These are phyloP conservation scores for Sugiyamaella floridensis DNA, from an alignment of 805 yeast species.

Conservation along the genomic window DNA sequence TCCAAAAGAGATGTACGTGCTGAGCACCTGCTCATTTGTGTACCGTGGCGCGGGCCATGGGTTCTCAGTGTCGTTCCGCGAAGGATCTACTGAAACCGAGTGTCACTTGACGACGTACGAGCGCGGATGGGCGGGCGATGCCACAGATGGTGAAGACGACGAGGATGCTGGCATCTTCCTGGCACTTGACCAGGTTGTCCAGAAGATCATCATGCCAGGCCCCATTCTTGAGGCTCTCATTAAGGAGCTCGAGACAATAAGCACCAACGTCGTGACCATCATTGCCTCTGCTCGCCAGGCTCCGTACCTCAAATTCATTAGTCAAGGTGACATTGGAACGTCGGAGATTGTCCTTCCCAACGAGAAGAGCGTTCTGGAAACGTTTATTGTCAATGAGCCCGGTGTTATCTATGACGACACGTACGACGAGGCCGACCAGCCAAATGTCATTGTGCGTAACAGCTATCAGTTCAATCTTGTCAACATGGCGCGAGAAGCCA, in stretches of 20 bases:
- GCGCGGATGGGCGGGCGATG: slow-evolving; percentile 21
- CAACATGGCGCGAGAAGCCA: slow-evolving; percentile 43
- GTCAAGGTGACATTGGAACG: slow-evolving; percentile 67
- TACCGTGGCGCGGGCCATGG: slow-evolving; percentile 47
- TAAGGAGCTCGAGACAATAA: slow-evolving; percentile 50
- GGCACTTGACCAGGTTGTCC: slow-evolving; percentile 37
- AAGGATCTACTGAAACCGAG: slow-evolving; percentile 47
- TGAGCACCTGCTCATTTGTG: slow-evolving; percentile 34
- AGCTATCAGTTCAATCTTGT: slow-evolving; percentile 44
- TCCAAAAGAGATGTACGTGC: slow-evolving; percentile 4
- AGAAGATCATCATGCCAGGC: slow-evolving; percentile 50
- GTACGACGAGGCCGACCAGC: slow-evolving; percentile 19
- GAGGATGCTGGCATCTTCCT: slow-evolving; percentile 32
- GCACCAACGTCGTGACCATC: slow-evolving; percentile 41
- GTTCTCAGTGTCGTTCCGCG: slow-evolving; percentile 47
- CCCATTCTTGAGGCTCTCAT: slow-evolving; percentile 47
- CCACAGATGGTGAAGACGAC: slow-evolving; percentile 29
- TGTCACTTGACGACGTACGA: slow-evolving; percentile 48
- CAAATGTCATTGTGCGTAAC: slow-evolving; percentile 21
- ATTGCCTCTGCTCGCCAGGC: slow-evolving; percentile 28
- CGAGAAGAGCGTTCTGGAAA: slow-evolving; percentile 55
- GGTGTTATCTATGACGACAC: slow-evolving; percentile 13
- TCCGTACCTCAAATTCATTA: slow-evolving; percentile 48
- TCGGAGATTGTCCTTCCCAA: slow-evolving; percentile 62
- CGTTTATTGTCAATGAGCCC: slow-evolving; percentile 37